phyloP scores from a whole-genome alignment of 1,284 basidiomycete genomes.

The Apiotrichum veenhuisii region DNA sequence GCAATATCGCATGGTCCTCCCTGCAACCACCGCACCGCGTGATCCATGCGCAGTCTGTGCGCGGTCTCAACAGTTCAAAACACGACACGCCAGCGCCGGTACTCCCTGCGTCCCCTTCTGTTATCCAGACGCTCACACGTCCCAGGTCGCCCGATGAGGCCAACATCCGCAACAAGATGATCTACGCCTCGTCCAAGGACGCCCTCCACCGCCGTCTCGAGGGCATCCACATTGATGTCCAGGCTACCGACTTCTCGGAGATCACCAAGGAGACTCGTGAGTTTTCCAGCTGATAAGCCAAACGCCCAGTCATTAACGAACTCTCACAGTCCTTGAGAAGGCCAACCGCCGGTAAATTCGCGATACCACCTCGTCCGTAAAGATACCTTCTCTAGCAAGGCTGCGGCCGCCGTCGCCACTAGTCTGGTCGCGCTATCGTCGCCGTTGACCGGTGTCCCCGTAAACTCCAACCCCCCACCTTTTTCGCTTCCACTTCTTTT shows the following conservation, averaged over 20 bases:
- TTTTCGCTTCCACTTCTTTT: neutral
- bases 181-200: conserved; percentile 88
- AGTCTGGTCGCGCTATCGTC: no score
- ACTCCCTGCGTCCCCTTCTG: neutral
- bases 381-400: neutral
- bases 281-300: no score
- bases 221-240: conserved; percentile 61
- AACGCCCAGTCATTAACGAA: neutral
- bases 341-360: conserved; percentile 35
- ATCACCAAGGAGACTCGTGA: conserved; percentile 70
- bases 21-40: no score
- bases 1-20: no score
- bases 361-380: neutral
- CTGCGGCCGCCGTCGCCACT: no score
- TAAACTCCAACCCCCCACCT: neutral
- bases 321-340: conserved; percentile 36
- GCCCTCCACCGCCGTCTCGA: conserved; percentile 67
- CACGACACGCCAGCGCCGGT: neutral
- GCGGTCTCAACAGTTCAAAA: no score
- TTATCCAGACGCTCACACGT: neutral
- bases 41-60: neutral
- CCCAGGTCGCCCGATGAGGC: conserved; percentile 81
- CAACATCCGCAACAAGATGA: conserved; percentile 90
- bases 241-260: conserved; percentile 79
- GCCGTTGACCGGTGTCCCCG: no score